Percentiles rank a stretch among this genome's conserved stretches.
phyloP scores from a whole-genome alignment of 1,284 basidiomycete species.

The Cerrena zonata region DNA sequence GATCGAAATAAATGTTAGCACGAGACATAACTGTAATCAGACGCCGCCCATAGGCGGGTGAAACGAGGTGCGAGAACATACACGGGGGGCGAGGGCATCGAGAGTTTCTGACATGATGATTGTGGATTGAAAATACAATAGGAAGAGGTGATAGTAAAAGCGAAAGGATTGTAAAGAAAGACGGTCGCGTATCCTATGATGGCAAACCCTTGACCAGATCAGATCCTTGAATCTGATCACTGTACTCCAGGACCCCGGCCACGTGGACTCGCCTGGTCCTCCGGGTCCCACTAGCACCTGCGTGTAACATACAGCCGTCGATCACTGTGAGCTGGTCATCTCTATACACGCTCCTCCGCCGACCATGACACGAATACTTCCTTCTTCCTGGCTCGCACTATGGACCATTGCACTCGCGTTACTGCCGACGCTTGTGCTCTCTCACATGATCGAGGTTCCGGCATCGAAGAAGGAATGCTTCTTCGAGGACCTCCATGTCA shows the following conservation, averaged over 20 bases:
- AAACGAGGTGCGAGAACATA: constrained; percentile 30
- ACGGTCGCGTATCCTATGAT: constrained; percentile 15
- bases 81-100: constrained; percentile 62
- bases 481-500: constrained; percentile 92
- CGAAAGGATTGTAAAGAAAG: constrained; percentile 25
- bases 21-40: constrained; percentile 10
- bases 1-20: constrained; percentile 8
- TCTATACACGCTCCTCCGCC: not conserved
- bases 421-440: constrained; percentile 40
- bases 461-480: constrained; percentile 92
- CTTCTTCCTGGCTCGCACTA: constrained; percentile 25
- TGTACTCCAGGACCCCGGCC: constrained; percentile 13
- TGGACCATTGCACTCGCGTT: constrained; percentile 39
- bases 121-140: constrained; percentile 14
- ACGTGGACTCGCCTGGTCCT: constrained; percentile 1
- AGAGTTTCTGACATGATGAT: constrained; percentile 52
- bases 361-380: constrained; percentile 37
- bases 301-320: not conserved
- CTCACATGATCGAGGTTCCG: constrained; percentile 66
- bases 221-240: constrained; percentile 8
- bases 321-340: not conserved
- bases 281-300: constrained; percentile 9
- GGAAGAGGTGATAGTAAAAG: constrained; percentile 25
- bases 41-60: not conserved
- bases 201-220: constrained; percentile 11